Evolutionary conservation across 495 filamentous ascomycete species (phyloP).

Genomic region (Podospora sp.): DNA sequence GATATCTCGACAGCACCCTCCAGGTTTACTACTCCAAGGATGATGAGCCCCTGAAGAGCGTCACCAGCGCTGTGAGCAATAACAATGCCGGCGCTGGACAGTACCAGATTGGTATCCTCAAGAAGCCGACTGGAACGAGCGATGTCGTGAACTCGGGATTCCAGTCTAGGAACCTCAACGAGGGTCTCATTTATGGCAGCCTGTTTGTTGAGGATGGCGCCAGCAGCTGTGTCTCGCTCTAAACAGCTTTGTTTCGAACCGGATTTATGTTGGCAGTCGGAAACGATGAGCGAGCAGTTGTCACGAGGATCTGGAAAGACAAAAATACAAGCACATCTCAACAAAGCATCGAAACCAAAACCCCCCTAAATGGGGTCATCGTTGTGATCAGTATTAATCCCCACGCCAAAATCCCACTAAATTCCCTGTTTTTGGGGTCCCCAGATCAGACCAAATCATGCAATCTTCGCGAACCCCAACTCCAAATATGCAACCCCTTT

Average conservation of each 20-base stretch:
- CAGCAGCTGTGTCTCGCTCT: conserved; percentile 47
- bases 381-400: no score
- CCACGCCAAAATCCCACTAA: no score
- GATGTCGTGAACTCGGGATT: conserved; percentile 58
- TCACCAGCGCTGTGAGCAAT: conserved; percentile 50
- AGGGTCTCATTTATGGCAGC: conserved; percentile 59
- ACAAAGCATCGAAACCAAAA: no score
- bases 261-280: no score
- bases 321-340: no score
- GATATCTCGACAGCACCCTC: conserved; percentile 45
- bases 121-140: conserved; percentile 57
- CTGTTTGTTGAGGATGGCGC: conserved; percentile 58
- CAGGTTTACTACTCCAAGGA: conserved; percentile 56
- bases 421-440: no score
- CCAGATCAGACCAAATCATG: no score
- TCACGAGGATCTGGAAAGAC: no score
- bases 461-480: no score
- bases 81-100: conserved; percentile 58
- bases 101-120: conserved; percentile 60
- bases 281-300: no score
- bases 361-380: no score
- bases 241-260: conserved; percentile 8
- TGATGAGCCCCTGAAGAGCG: conserved; percentile 48
- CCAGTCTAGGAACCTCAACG: conserved; percentile 52
- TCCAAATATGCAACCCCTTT: no score